Base-by-base conservation (phyloP, 441 rosid genomes). In the Dalechampia spathulata region DNA sequence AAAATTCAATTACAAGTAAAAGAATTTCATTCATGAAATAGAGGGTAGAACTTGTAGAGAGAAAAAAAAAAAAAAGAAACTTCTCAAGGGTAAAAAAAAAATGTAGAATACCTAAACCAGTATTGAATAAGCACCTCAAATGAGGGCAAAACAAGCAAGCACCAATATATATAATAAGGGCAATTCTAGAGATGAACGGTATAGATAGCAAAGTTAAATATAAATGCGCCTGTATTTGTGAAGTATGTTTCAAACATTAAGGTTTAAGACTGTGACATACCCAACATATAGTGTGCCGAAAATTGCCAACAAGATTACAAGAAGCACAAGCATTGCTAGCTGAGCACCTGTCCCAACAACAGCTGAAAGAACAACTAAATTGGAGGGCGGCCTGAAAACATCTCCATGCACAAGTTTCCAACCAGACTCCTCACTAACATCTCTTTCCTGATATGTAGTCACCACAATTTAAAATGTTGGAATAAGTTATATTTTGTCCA, bases 361-460 rank as follows among this genome's bases (percentile, higher is more conserved):
- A 62, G 98, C 98, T 62, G 98, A 86, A 58, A 91, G 77, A 54
- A 88, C 49, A 66, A 75, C 92, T 64, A 83, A 66, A 75, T 72
- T 73, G 58, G 62, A 76, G 60, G 95, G 87, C 48, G 89, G 78
- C 49, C 98, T 76, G 78, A 91, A 91, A 60, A 91, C 98, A 82
- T 91, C 98, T 1, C 98, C 98, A 61, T 91, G 98, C 58, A 91
- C 96, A 72, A 91, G 96, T 72, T 91, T 91, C 98, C 98, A 91
- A 49, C 98, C 98, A 55, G 98, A 85, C 74, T 91, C 98, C 77
- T 91, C 98, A 62, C 83, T 86, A 52, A 88, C 96, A 75, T 91
- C 98, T 60, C 98, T 84, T 77, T 91, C 98, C 98, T 91, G 83
- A 25, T 32, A 22, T 34, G 67, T 63, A 66, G 27, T 41, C 27